Evolutionary conservation across 2,329 filamentous ascomycete species (phyloP).

Genomic region (Apiospora arundinis): DNA sequence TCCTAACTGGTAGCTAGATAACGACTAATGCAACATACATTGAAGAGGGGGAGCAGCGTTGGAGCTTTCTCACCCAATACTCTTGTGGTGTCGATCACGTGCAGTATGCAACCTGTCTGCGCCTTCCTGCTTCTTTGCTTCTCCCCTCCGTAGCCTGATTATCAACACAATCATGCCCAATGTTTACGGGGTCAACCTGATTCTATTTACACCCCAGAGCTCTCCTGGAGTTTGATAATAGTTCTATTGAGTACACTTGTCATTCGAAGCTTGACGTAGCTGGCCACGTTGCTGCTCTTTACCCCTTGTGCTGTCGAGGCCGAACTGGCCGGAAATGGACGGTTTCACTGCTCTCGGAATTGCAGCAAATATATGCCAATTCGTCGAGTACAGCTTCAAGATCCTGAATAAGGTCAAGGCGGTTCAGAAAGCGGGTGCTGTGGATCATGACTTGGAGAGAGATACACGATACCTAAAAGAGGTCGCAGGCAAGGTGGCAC

Average conservation of each 20-base stretch:
- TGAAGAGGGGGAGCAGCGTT: background rate
- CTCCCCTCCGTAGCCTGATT: background rate
- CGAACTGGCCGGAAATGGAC: background rate
- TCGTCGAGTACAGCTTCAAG: background rate
- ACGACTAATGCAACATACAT: background rate
- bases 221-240: too few relatives aligned
- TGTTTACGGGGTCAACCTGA: background rate
- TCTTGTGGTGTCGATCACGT: background rate
- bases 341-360: background rate
- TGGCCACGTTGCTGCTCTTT: background rate
- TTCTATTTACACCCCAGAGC: too few relatives aligned
- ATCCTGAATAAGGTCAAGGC: background rate
- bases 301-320: background rate
- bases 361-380: background rate
- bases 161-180: background rate
- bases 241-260: too few relatives aligned
- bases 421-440: background rate
- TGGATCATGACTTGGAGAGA: background rate
- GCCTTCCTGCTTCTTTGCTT: background rate
- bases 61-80: background rate
- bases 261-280: background rate
- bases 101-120: background rate
- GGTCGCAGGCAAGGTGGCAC: background rate
- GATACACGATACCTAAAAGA: background rate
- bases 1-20: too few relatives aligned